Conservation (phyloP, 106 monocot genomes). For the Allium fistulosum region DNA sequence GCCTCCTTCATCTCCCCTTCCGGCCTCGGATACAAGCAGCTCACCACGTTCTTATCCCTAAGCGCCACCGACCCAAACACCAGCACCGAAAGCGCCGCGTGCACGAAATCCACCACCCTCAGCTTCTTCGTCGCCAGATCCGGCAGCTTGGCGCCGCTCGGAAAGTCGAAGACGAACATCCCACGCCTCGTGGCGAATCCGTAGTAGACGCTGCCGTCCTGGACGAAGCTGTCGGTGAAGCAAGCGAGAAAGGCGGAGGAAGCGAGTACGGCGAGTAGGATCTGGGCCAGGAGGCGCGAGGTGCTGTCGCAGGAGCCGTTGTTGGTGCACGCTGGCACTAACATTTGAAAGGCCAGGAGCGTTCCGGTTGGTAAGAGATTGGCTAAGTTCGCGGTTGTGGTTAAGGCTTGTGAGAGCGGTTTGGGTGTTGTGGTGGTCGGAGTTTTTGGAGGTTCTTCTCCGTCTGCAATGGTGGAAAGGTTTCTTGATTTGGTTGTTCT, state of each 20-base stretch:
- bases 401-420: conserved; percentile 4
- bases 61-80: conserved; percentile 59
- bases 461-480: neutral
- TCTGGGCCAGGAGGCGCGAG: conserved; percentile 30
- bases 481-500: conserved; percentile 1
- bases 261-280: conserved; percentile 55
- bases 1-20: conserved; percentile 36
- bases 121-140: conserved; percentile 53
- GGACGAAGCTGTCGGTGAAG: conserved; percentile 70
- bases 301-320: conserved; percentile 64
- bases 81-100: conserved; percentile 57
- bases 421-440: neutral
- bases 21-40: conserved; percentile 58
- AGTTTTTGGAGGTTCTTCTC: neutral
- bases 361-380: conserved; percentile 91
- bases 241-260: conserved; percentile 50
- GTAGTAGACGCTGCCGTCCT: conserved; percentile 43
- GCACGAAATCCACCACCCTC: conserved; percentile 46
- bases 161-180: conserved; percentile 58
- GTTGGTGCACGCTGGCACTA: conserved; percentile 60
- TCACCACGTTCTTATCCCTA: conserved; percentile 58
- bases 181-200: conserved; percentile 57
- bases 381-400: conserved; percentile 50
- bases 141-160: neutral
- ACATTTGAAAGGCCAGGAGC: conserved; percentile 77